Percentiles rank a stretch among this genome's conserved stretches.
These are phyloP conservation scores for Trypanosoma platydactyli DNA, from an alignment of 208 protist genomes.

Conservation along the genomic window DNA sequence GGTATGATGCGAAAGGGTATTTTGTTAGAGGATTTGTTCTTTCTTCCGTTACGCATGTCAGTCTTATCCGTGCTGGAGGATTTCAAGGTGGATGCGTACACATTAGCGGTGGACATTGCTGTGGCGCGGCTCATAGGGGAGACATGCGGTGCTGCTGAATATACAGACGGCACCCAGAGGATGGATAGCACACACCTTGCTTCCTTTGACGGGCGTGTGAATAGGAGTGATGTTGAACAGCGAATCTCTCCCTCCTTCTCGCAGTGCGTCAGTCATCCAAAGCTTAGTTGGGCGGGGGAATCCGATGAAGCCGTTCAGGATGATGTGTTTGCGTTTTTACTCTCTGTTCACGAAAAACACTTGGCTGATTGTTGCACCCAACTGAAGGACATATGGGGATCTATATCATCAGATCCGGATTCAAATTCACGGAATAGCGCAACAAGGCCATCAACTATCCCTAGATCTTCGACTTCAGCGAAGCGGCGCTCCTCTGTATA, in stretches of 20 bases:
- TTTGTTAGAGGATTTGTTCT: conserved; percentile 59
- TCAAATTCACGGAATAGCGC: not conserved
- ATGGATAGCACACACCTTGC: not conserved
- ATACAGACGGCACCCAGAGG: not conserved
- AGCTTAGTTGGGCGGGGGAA: not conserved
- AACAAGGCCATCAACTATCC: not conserved
- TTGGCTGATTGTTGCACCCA: conserved; percentile 10
- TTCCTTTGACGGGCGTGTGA: not conserved
- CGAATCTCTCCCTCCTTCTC: not conserved
- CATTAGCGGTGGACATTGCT: conserved; percentile 54
- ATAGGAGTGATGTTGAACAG: too few relatives aligned
- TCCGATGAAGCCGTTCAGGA: not conserved
- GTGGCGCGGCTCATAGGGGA: conserved; percentile 35
- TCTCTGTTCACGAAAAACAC: conserved; percentile 10
- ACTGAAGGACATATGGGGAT: too few relatives aligned
- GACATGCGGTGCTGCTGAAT: conserved; percentile 6
- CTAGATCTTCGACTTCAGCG: not conserved
- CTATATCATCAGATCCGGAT: not conserved
- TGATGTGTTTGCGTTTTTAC: not conserved
- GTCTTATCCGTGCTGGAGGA: conserved; percentile 58
- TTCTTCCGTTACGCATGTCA: conserved; percentile 54
- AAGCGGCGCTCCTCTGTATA: conserved; percentile 7
- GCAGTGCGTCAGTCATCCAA: not conserved
- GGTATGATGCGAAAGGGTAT: conserved; percentile 40
- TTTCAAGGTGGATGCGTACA: conserved; percentile 45